These are phyloP conservation scores for Colletotrichum lentis DNA, from an alignment of 2,329 filamentous ascomycete species.

Conservation along the genomic window DNA sequence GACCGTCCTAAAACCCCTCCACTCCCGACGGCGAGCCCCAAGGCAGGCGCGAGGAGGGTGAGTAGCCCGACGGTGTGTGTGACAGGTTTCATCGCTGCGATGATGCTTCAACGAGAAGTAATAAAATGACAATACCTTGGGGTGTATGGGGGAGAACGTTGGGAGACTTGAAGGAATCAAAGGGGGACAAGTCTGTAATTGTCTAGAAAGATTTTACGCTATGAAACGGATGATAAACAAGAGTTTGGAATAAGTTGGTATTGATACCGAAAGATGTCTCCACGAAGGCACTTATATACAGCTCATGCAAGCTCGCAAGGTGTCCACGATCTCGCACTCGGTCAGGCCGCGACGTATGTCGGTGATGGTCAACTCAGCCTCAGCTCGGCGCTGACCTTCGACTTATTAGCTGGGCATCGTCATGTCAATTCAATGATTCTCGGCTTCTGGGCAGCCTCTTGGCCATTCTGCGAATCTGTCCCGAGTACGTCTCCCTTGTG, in stretches of 20 bases:
- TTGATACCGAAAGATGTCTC: neutral
- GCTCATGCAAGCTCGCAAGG: neutral
- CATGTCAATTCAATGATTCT: neutral
- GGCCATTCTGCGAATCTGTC: neutral
- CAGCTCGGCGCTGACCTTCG: neutral
- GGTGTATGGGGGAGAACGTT: neutral
- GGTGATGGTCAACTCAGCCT: neutral
- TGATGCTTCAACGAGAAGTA: neutral
- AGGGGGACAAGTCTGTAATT: too few species aligned
- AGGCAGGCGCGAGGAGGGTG: neutral
- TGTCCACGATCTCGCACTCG: neutral
- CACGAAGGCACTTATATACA: neutral
- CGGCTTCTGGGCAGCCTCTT: neutral
- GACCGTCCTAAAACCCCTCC: neutral
- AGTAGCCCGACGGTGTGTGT: neutral
- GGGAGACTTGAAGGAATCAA: neutral
- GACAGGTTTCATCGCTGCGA: neutral
- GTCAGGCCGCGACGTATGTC: neutral
- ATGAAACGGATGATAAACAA: neutral
- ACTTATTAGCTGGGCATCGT: neutral
- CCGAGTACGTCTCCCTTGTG: too few species aligned
- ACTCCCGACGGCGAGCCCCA: neutral
- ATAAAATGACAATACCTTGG: neutral
- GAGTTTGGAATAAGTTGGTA: neutral
- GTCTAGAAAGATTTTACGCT: neutral